Percentiles rank a stretch among this genome's conserved stretches.
Conservation (phyloP, 2,329 filamentous ascomycete genomes). For the Penicillium corylophilum region DNA sequence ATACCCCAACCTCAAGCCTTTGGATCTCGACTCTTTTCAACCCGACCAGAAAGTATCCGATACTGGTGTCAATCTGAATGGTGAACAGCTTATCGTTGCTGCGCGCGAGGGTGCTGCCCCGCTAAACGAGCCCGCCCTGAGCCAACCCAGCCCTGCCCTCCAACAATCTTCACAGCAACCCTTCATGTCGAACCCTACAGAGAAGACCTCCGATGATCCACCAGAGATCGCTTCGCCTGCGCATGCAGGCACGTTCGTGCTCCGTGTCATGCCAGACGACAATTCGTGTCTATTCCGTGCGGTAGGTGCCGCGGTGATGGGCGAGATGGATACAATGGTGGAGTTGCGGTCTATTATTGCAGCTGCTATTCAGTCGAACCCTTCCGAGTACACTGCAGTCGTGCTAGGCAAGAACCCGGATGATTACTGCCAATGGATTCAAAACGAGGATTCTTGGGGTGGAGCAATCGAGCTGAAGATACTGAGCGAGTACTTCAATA, state of each 20-base stretch:
- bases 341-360: conserved; percentile 77
- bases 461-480: conserved; percentile 88
- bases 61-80: conserved; percentile 62
- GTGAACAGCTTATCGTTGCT: conserved; percentile 67
- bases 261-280: conserved; percentile 95
- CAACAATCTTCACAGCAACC: conserved; percentile 20
- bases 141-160: conserved; percentile 10
- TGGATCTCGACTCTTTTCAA: conserved; percentile 60
- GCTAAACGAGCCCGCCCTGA: conserved; percentile 4
- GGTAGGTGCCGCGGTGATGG: conserved; percentile 75
- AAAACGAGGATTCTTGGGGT: conserved; percentile 79
- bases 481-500: conserved; percentile 76
- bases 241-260: conserved; percentile 60
- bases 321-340: conserved; percentile 64
- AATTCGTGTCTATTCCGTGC: conserved; percentile 94
- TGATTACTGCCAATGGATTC: conserved; percentile 79
- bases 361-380: conserved; percentile 71
- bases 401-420: conserved; percentile 72
- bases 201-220: conserved; percentile 54
- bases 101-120: conserved; percentile 39
- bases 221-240: conserved; percentile 60
- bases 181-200: conserved; percentile 44
- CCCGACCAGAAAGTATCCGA: conserved; percentile 52
- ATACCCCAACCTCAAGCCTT: conserved; percentile 68
- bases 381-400: conserved; percentile 70